Evolutionary conservation across 306 rosid species (phyloP).

Genomic region (Sicyos baderoa): DNA sequence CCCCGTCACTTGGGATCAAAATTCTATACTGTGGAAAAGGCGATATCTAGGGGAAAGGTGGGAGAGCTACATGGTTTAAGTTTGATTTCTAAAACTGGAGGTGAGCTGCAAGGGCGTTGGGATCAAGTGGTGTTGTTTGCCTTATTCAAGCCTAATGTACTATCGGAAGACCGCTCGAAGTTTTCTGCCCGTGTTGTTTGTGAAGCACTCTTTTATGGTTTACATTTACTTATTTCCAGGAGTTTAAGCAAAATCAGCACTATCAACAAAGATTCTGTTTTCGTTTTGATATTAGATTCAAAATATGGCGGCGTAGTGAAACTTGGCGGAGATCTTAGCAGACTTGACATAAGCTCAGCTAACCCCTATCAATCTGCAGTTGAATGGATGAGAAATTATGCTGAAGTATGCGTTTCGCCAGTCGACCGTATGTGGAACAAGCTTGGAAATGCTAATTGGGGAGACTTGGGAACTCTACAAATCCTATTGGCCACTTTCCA

Average conservation of each 20-base stretch:
- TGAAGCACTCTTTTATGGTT: conserved; percentile 85
- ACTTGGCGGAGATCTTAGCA: conserved; percentile 70
- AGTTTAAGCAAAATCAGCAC: conserved; percentile 56
- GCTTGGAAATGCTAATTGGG: conserved; percentile 83
- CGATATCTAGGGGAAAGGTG: conserved; percentile 65
- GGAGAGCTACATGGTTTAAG: conserved; percentile 64
- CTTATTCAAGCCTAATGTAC: conserved; percentile 54
- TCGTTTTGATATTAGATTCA: conserved; percentile 64
- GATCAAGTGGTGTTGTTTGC: conserved; percentile 70
- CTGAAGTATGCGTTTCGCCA: conserved; percentile 59
- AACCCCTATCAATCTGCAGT: conserved; percentile 58
- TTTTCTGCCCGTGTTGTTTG: conserved; percentile 48
- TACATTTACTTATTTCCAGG: conserved; percentile 75
- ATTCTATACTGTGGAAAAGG: conserved; percentile 66
- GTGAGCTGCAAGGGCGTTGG: conserved; percentile 53
- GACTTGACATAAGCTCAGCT: conserved; percentile 58
- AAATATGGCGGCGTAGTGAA: conserved; percentile 64
- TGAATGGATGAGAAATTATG: conserved; percentile 63
- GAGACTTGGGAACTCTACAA: conserved; percentile 79
- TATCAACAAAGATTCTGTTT: conserved; percentile 52
- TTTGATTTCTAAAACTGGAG: conserved; percentile 49
- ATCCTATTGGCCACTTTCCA: conserved; percentile 72
- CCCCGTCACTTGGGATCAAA: conserved; percentile 65
- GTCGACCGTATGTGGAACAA: conserved; percentile 78
- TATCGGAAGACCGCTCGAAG: conserved; percentile 41